Percentiles rank a stretch among this genome's conserved stretches.
phyloP scores from a whole-genome alignment of 148 eudicot species.

The Arbutus unedo region DNA sequence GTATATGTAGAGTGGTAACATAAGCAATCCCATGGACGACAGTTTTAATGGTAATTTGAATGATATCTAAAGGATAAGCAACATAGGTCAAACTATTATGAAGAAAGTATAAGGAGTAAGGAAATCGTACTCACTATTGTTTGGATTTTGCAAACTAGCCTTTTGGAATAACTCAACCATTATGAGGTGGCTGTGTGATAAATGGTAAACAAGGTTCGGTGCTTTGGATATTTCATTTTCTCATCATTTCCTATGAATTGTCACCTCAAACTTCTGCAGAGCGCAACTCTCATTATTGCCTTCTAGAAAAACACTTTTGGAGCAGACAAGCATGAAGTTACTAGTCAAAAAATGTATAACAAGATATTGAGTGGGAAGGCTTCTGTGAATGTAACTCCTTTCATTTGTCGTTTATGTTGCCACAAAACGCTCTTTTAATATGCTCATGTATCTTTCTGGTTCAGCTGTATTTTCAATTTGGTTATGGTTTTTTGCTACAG shows the following conservation, averaged over 20 bases:
- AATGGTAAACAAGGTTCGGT: neutral
- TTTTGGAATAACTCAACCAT: neutral
- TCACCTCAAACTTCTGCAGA: neutral
- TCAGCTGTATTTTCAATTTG: neutral
- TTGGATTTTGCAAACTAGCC: neutral
- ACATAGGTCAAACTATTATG: neutral
- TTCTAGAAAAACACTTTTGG: neutral
- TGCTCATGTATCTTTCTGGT: neutral
- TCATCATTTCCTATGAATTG: neutral
- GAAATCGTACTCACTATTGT: neutral
- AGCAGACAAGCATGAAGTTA: neutral
- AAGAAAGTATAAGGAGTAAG: neutral
- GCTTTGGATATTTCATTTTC: neutral
- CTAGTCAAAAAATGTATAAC: neutral
- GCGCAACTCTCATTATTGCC: neutral
- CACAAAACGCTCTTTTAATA: neutral
- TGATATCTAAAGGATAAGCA: neutral
- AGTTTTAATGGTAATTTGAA: neutral
- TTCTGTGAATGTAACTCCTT: neutral
- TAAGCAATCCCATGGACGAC: neutral
- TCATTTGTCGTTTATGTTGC: neutral
- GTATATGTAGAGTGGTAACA: neutral
- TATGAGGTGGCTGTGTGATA: too few relatives aligned
- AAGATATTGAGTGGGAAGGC: neutral
- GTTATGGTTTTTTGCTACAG: conserved; percentile 26